A percentile compares a stretch with the other conserved stretches of the same genome.
phyloP scores from a whole-genome alignment of 768 basidiomycete species.

The Rhodotorula sphaerocarpa region DNA sequence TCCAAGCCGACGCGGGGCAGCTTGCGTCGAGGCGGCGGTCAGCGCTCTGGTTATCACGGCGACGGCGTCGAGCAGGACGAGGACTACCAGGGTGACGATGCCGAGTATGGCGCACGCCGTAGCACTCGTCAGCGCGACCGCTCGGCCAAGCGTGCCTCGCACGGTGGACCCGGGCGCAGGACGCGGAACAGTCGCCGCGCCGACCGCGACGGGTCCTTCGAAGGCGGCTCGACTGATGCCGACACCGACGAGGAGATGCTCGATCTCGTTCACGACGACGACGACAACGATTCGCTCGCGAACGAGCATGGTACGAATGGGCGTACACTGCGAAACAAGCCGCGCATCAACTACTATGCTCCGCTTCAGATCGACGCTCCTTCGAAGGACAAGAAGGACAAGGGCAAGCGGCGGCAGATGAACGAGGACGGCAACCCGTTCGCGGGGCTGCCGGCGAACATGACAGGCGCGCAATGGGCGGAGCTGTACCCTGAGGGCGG shows the following conservation, averaged over 20 bases:
- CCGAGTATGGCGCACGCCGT: background rate
- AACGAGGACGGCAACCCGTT: conserved; percentile 33
- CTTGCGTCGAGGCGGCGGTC: background rate
- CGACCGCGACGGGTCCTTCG: conserved; percentile 11
- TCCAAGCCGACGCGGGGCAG: background rate
- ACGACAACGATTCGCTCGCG: conserved; percentile 9
- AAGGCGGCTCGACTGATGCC: conserved; percentile 1
- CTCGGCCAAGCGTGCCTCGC: background rate
- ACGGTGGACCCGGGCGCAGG: background rate
- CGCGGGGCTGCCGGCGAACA: conserved; percentile 28
- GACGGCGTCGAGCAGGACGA: conserved; percentile 19
- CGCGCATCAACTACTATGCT: conserved; percentile 31
- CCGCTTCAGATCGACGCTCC: conserved; percentile 15
- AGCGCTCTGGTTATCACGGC: conserved; percentile 3
- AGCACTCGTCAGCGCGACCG: background rate
- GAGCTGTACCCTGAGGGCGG: conserved; percentile 30
- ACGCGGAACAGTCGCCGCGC: conserved; percentile 17
- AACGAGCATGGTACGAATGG: background rate
- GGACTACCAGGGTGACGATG: conserved; percentile 5
- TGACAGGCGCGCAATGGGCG: conserved; percentile 32
- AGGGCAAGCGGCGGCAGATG: conserved; percentile 5
- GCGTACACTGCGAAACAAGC: conserved; percentile 28
- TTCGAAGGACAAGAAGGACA: conserved; percentile 22
- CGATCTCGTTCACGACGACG: conserved; percentile 16
- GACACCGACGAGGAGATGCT: conserved; percentile 21